Evolutionary conservation across 768 basidiomycete species (phyloP), one percentile per base, ranked within the genome.

Genomic region (Lanmaoa rubissima): DNA sequence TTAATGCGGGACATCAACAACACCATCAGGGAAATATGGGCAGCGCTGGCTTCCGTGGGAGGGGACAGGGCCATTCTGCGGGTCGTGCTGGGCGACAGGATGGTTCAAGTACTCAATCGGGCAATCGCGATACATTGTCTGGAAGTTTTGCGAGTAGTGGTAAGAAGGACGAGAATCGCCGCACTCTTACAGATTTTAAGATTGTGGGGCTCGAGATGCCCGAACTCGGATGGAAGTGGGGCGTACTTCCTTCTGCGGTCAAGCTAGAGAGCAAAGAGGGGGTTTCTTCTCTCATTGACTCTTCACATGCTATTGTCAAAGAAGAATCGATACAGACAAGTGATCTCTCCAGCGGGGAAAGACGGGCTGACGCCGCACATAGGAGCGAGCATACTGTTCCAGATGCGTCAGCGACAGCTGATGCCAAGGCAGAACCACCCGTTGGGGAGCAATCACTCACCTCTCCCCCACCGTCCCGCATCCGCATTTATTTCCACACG

Each of bases 171-270:
- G 91, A 93, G 73, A 88, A 89, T 69, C 84, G 88, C 67, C 85
- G 92, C 65, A 97, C 95, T 32, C 85, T 99, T 64, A 98, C 94
- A 38, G 96, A 98, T 76, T 99, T 99, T 83, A 92, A 96, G 76
- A 94, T 99, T 70, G 79, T 95, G 67, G 94, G 90, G 28, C 79
- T 98, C 63, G 86, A 91, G 69, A 88, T 97, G 62, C 84, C 79
- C 64, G 86, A 88, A 62, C 76, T 97, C 56, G 77, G 76, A 62
- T 98, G 96, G 96, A 81, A 78, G 48, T 98, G 96, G 96, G 93
- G 94, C 58, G 63, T 76, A 49, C 66, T 84, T 50, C 83, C 82
- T 34, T 58, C 66, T 39, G 56, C 64, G 19, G 59, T 73, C 45
- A 77, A 76, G 59, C 57, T 57, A 55, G 76, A 77, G 61, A 64